phyloP scores from a whole-genome alignment of 2,329 filamentous ascomycete species.

The Aspergillus pseudoviridinutans region DNA sequence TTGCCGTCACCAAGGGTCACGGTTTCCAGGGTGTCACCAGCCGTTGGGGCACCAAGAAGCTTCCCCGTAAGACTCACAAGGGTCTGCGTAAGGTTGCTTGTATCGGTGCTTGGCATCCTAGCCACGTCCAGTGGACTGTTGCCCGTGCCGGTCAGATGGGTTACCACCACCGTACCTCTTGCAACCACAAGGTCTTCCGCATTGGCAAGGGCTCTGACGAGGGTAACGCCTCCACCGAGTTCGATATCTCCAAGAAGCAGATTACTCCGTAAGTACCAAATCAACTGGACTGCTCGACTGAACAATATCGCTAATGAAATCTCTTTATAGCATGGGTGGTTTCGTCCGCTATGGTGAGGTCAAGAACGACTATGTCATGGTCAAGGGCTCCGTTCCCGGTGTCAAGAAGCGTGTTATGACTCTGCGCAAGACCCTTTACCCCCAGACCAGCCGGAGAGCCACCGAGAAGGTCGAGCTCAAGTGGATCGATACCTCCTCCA shows the following conservation, averaged over 20 bases:
- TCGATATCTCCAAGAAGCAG: constrained; percentile 97
- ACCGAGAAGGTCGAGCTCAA: constrained; percentile 99
- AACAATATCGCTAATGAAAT: constrained; percentile 29
- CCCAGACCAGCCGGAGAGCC: constrained; percentile 89
- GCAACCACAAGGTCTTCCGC: constrained; percentile 99
- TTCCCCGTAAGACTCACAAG: constrained; percentile 99
- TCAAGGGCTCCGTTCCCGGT: constrained; percentile 97
- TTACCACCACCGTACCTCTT: constrained; percentile 99
- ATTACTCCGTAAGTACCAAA: constrained; percentile 87
- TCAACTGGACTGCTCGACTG: not conserved
- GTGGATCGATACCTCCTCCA: constrained; percentile 99
- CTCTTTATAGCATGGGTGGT: constrained; percentile 73
- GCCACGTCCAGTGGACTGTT: constrained; percentile 99
- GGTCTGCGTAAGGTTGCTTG: constrained; percentile 99
- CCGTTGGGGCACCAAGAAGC: constrained; percentile 99
- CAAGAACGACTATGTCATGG: constrained; percentile 97
- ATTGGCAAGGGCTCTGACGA: constrained; percentile 90
- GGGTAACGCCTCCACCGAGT: constrained; percentile 88
- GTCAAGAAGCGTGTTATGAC: constrained; percentile 99
- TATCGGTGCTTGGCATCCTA: constrained; percentile 99
- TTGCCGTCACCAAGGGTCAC: constrained; percentile 99
- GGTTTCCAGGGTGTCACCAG: constrained; percentile 96
- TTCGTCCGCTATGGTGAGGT: constrained; percentile 99
- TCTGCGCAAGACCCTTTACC: constrained; percentile 97
- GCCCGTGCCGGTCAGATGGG: constrained; percentile 99